Evolutionary conservation across 495 filamentous ascomycete species (phyloP), one percentile per base, ranked within the genome.

Genomic region (Penicillium cataractarum): DNA sequence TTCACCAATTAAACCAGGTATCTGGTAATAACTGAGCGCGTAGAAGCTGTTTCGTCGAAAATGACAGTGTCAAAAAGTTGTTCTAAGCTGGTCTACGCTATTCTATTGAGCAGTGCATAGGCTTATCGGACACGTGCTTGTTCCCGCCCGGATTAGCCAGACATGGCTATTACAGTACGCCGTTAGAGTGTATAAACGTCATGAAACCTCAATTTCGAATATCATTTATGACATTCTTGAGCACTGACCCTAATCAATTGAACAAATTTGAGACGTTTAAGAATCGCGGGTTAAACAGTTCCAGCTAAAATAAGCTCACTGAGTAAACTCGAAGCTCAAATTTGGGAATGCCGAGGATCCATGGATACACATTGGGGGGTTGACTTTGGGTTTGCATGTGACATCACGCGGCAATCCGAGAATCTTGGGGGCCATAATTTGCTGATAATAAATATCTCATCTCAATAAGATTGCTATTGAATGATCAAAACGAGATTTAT

Each of bases 371-470:
- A 3, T 22, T 13, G 7, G 39, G n/a, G n/a, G 19, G 19, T 24
- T 46, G 42, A 24, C 46, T n/a, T 26, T 50, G 46, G 46, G 15
- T 50, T 50, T 21, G 22, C 46, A 50, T 50, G 46, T 50, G 46
- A 29, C 24, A 15, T 12, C 13, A 29, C 13, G 26, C 12, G 22
- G 9, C 12, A 3, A 27, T 8, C 15, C 12, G 10, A 6, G 29
- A 50, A 50, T 2, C 8, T 8, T 4, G 0, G 12, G 9, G 3
- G 8, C 6, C 21, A 10, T 26, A 1, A 19, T 48, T 26, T 8
- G 42, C 19, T 4, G 0, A 13, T 4, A 48, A 48, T 3, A n/a
- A 48, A 22, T 10, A 48, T 48, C 42, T 24, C 19, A 26, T 8
- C 12, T 17, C 6, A 12, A 42, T 5, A 42, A n/a, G n/a, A n/a